phyloP scores from a whole-genome alignment of 108 stramenopile genomes.

The Skeletonema menzelii region DNA sequence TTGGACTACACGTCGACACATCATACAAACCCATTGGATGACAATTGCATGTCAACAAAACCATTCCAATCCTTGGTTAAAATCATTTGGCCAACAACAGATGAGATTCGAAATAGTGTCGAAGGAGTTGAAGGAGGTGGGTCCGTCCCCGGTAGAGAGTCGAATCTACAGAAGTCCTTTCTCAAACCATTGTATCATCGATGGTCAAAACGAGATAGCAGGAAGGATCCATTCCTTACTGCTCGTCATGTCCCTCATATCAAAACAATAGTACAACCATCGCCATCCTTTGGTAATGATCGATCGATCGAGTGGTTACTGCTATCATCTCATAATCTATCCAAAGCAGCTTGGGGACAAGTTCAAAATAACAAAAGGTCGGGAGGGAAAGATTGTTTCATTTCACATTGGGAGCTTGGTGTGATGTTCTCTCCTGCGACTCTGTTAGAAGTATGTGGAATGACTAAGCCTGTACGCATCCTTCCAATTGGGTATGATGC shows the following conservation, averaged over 20 bases:
- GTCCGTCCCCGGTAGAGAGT: slow-evolving; percentile 57
- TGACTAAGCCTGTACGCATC: slow-evolving; percentile 1
- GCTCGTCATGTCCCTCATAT: slow-evolving; percentile 66
- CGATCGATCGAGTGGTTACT: slow-evolving; percentile 62
- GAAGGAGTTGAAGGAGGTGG: slow-evolving; percentile 73
- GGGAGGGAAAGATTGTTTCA: slow-evolving; percentile 23
- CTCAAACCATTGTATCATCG: slow-evolving; percentile 47
- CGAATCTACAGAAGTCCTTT: slow-evolving; percentile 65
- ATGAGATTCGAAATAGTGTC: slow-evolving; percentile 58
- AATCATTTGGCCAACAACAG: slow-evolving; percentile 73
- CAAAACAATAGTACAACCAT: slow-evolving; percentile 66
- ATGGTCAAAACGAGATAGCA: slow-evolving; percentile 42
- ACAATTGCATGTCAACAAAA: neutral
- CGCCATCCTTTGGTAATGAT: slow-evolving; percentile 2
- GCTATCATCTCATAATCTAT: slow-evolving; percentile 73
- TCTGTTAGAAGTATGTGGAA: slow-evolving; percentile 5
- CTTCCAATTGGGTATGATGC: neutral
- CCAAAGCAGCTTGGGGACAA: slow-evolving; percentile 82
- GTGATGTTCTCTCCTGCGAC: slow-evolving; percentile 63
- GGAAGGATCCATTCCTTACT: slow-evolving; percentile 43
- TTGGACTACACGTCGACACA: neutral
- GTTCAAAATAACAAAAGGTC: slow-evolving; percentile 36
- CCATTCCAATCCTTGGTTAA: slow-evolving; percentile 19
- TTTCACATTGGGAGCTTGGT: slow-evolving; percentile 79
- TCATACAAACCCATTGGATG: neutral